phyloP scores from a whole-genome alignment of 139 green algal species.

The Nannochloris sp. region DNA sequence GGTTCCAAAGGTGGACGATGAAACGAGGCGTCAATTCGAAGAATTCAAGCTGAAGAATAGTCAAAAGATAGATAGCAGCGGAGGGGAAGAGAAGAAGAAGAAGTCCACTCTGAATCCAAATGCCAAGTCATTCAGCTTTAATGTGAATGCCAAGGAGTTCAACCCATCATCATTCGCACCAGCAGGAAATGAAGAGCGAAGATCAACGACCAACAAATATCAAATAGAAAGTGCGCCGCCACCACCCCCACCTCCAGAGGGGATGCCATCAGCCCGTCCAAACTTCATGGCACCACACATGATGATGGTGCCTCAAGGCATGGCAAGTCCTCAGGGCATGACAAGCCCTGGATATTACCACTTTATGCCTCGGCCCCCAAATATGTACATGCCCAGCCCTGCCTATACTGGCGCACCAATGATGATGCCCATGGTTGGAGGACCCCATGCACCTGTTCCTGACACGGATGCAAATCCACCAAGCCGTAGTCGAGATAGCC shows the following conservation, averaged over 20 bases:
- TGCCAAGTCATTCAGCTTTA: conserved; percentile 47
- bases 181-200: conserved; percentile 2
- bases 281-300: not conserved
- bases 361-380: too few relatives aligned
- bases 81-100: not conserved
- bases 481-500: too few relatives aligned
- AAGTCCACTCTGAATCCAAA: conserved; percentile 33
- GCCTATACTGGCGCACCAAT: too few relatives aligned
- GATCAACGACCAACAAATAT: not conserved
- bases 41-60: conserved; percentile 25
- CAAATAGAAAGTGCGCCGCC: not conserved
- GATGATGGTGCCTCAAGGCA: not conserved
- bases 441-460: too few relatives aligned
- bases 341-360: too few relatives aligned
- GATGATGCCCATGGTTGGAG: too few relatives aligned
- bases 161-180: conserved; percentile 9
- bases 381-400: too few relatives aligned
- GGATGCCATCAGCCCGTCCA: not conserved
- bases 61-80: conserved; percentile 9
- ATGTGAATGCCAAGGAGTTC: conserved; percentile 41
- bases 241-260: conserved; percentile 1
- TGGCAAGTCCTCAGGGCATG: not conserved
- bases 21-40: conserved; percentile 27
- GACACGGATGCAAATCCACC: too few relatives aligned
- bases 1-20: conserved; percentile 15